phyloP scores from a whole-genome alignment of 371 early-diverging fungal species.

The Furculomyces boomerangus region DNA sequence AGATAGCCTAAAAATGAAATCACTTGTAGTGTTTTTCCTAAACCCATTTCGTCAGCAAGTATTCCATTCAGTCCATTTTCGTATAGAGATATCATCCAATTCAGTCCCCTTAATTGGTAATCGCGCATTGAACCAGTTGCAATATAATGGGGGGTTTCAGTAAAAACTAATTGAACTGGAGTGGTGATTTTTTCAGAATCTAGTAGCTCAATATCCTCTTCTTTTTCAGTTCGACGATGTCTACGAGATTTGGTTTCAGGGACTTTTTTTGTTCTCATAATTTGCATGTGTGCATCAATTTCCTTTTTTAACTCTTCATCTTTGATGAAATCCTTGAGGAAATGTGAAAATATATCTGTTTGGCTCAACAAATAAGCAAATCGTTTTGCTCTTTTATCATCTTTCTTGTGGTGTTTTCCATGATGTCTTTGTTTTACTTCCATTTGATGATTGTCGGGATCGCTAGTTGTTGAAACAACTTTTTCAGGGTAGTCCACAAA shows the following conservation, averaged over 20 bases:
- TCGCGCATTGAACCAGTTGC: slow-evolving; percentile 79
- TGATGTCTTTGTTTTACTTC: too few relatives aligned
- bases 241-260: slow-evolving; percentile 27
- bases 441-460: too few relatives aligned
- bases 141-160: slow-evolving; percentile 76
- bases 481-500: too few relatives aligned
- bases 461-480: too few relatives aligned
- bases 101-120: slow-evolving; percentile 96
- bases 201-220: slow-evolving; percentile 82
- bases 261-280: slow-evolving; percentile 11
- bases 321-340: slow-evolving; percentile 20
- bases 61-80: slow-evolving; percentile 98
- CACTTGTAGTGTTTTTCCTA: slow-evolving; percentile 97
- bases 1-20: slow-evolving; percentile 92
- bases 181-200: slow-evolving; percentile 35
- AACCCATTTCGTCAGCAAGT: slow-evolving; percentile 99
- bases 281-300: neutral
- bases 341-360: slow-evolving; percentile 47
- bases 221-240: slow-evolving; percentile 86
- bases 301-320: slow-evolving; percentile 6
- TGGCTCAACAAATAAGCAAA: slow-evolving; percentile 82
- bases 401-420: too few relatives aligned
- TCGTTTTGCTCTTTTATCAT: slow-evolving; percentile 31
- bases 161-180: slow-evolving; percentile 25
- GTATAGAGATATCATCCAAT: slow-evolving; percentile 96